These are phyloP conservation scores for Excoecaria cochinchinensis DNA, from an alignment of 345 rosid genomes.

Conservation along the genomic window DNA sequence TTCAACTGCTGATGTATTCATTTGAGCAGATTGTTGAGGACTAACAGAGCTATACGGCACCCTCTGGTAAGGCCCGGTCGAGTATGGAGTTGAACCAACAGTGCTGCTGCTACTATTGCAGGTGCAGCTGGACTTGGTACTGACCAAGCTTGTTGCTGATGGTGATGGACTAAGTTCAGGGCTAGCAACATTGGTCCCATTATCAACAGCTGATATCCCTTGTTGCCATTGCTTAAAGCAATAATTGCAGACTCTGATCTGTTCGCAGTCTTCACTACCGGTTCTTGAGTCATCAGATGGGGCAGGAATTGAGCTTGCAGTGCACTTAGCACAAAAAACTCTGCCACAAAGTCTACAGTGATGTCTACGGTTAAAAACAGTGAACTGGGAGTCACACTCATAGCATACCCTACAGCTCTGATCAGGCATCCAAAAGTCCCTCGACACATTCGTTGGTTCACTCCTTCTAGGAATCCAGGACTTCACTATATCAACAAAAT, in stretches of 20 bases:
- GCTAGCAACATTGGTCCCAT: constrained; percentile 46
- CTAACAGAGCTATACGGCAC: constrained; percentile 45
- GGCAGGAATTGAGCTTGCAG: constrained; percentile 64
- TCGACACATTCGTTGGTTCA: constrained; percentile 64
- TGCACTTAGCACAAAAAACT: constrained; percentile 86
- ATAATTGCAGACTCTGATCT: constrained; percentile 81
- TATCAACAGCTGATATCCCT: constrained; percentile 45
- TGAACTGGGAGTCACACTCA: constrained; percentile 77
- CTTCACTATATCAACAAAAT: constrained; percentile 47
- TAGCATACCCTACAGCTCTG: constrained; percentile 91
- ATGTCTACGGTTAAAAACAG: constrained; percentile 67
- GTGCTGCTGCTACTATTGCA: constrained; percentile 46
- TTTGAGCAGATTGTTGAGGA: constrained; percentile 41
- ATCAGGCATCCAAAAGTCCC: constrained; percentile 99
- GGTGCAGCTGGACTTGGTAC: constrained; percentile 59
- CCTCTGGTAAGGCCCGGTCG: constrained; percentile 60
- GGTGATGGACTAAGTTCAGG: constrained; percentile 52
- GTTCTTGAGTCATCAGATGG: constrained; percentile 41
- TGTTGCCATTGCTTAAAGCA: constrained; percentile 82
- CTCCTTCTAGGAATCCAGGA: constrained; percentile 72
- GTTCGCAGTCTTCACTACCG: constrained; percentile 59
- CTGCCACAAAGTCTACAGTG: constrained; percentile 90
- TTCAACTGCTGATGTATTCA: constrained; percentile 43
- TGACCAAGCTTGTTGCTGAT: constrained; percentile 59
- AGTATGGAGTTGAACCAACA: constrained; percentile 56